These are phyloP conservation scores for Beauveria medogensis DNA, from an alignment of 2,329 filamentous ascomycete genomes.

Conservation along the genomic window DNA sequence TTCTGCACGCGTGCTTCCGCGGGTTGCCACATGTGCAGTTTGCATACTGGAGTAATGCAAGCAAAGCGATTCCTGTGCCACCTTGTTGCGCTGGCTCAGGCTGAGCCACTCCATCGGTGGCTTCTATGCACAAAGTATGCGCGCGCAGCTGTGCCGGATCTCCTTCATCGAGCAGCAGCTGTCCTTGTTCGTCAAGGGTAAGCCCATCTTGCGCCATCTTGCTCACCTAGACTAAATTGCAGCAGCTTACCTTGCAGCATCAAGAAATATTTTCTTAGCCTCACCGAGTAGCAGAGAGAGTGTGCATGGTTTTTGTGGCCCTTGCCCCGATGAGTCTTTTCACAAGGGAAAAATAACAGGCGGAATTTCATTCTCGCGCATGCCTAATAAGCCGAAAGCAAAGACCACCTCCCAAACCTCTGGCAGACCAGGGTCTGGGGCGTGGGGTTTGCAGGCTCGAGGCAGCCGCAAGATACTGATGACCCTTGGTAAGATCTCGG, in stretches of 20 bases:
- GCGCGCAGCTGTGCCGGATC: conserved; percentile 6
- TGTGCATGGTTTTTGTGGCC: neutral
- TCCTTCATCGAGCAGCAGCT: conserved; percentile 8
- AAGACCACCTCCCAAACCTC: neutral
- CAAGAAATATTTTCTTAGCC: neutral
- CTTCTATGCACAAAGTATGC: conserved; percentile 6
- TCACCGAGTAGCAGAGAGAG: neutral
- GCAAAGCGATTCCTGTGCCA: conserved; percentile 6
- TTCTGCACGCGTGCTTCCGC: conserved; percentile 10
- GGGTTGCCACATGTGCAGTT: conserved; percentile 11
- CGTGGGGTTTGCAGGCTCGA: neutral
- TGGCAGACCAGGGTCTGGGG: neutral
- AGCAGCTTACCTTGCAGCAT: neutral
- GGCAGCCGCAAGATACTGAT: neutral
- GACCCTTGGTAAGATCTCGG: conserved; percentile 8
- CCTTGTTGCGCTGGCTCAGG: neutral
- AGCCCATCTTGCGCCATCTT: conserved; percentile 4
- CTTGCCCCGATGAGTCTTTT: neutral
- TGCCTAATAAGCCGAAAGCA: neutral
- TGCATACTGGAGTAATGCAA: conserved; percentile 10
- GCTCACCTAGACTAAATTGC: neutral
- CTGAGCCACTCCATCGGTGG: conserved; percentile 7
- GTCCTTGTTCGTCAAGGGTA: neutral
- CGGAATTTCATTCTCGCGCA: neutral
- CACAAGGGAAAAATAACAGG: neutral